Conservation (phyloP, 202 grass and related monocot species). For the Hordeum pubiflorum region DNA sequence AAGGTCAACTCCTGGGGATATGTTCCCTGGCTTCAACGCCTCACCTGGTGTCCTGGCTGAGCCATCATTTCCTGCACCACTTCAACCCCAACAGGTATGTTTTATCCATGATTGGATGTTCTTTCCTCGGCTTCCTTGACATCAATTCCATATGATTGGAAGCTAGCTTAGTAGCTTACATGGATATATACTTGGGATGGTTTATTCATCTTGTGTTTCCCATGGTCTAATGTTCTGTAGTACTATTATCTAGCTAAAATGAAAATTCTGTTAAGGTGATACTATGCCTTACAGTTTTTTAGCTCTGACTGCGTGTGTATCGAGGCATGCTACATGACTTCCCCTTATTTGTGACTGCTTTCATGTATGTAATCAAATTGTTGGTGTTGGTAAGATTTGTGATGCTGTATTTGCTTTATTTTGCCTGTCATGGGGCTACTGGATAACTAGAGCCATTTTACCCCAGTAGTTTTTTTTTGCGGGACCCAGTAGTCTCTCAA, state of each 20-base stretch:
- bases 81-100: conserved; percentile 39
- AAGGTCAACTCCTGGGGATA: conserved; percentile 32
- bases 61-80: conserved; percentile 29
- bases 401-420: conserved; percentile 4
- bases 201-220: neutral
- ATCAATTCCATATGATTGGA: conserved; percentile 1
- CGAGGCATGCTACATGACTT: neutral
- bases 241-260: conserved; percentile 12
- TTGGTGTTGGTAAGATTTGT: neutral
- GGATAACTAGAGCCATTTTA: neutral
- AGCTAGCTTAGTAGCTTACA: neutral
- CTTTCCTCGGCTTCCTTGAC: neutral
- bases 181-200: neutral
- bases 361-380: neutral
- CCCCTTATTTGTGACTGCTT: neutral
- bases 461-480: too few relatives aligned
- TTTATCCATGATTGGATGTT: conserved; percentile 1
- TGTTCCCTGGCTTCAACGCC: conserved; percentile 31
- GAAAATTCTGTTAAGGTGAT: neutral
- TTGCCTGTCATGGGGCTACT: neutral
- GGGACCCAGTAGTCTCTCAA: neutral
- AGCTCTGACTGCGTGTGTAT: neutral
- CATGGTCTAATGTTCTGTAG: neutral
- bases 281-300: neutral
- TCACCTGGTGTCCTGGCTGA: conserved; percentile 21